Conservation (phyloP, 2,329 filamentous ascomycete species). For the Trichoderma sp. region DNA sequence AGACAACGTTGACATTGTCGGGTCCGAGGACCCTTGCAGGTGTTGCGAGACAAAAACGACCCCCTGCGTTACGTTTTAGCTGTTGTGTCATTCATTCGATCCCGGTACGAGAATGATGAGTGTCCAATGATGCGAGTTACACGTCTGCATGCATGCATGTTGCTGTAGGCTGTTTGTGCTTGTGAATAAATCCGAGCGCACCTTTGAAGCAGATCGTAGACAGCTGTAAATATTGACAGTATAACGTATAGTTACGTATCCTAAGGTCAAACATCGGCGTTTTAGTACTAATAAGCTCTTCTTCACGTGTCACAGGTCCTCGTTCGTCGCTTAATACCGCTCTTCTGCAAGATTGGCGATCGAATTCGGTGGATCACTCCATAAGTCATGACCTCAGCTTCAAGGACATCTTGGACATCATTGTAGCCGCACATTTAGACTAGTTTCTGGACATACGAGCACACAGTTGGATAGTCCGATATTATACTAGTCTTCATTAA, state of each 20-base stretch:
- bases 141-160: background rate
- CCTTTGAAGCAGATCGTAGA: background rate
- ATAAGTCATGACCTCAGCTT: background rate
- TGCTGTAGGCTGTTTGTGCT: background rate
- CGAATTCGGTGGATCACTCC: background rate
- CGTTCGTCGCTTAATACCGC: background rate
- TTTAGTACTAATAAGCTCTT: background rate
- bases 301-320: background rate
- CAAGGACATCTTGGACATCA: background rate
- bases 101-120: background rate
- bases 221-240: background rate
- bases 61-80: background rate
- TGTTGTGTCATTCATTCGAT: background rate
- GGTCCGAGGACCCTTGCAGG: background rate
- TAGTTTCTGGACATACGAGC: background rate
- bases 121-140: background rate
- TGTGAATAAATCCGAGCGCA: background rate
- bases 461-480: accelerated
- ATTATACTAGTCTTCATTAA: background rate
- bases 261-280: background rate
- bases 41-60: background rate
- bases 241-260: too few species aligned
- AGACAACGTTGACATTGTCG: background rate
- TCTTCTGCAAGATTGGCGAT: background rate
- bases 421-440: background rate